Evolutionary conservation across 768 basidiomycete species (phyloP), one percentile per base, ranked within the genome.

Genomic region (Tulasnella sp.): DNA sequence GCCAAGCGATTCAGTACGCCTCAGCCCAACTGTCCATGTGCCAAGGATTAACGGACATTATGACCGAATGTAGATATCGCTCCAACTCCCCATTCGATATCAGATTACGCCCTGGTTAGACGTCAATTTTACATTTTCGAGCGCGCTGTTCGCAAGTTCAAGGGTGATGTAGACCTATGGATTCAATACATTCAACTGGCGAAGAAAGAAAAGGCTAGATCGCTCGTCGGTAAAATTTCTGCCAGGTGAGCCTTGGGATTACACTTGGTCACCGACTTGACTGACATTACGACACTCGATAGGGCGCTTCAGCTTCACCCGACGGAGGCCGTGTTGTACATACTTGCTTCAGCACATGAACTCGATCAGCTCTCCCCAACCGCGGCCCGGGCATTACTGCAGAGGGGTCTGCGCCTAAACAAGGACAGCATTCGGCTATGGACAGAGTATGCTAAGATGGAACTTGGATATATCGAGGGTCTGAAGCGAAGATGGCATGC

Each of bases 221-320:
- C 83, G 37, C 70, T 93, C 19, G 84, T 89, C 2, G 82, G 83
- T 3, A 73, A 84, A 33, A 79, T 91, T 41, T 79, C 81, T 16
- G 91, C 87, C 27, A 78, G 84, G 83, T 86, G 60, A 32, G 77
- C 64, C 10, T 10, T 4, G 20, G 16, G 10, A 28, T 5, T 19
- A 24, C 6, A 32, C 19, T 25, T 16, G 5, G 19, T 16, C 13
- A 22, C 50, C 16, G 28, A 28, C 52, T n/a, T 33, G 13, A 28
- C 10, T 37, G 5, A 29, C 5, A 41, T n/a, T n/a, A n/a, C n/a
- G 19, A 28, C 29, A 3, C 48, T 43, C 19, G 12, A 46, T 59
- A 90, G 88, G 56, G 91, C 91, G 3, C 66, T 93, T 20, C 87
- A 89, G 65, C 69, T 92, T 41, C 91, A 92, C 61, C 90, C 91